Evolutionary conservation across 305 asterid genomes (phyloP).

Genomic region (Nicotiana rustica): DNA sequence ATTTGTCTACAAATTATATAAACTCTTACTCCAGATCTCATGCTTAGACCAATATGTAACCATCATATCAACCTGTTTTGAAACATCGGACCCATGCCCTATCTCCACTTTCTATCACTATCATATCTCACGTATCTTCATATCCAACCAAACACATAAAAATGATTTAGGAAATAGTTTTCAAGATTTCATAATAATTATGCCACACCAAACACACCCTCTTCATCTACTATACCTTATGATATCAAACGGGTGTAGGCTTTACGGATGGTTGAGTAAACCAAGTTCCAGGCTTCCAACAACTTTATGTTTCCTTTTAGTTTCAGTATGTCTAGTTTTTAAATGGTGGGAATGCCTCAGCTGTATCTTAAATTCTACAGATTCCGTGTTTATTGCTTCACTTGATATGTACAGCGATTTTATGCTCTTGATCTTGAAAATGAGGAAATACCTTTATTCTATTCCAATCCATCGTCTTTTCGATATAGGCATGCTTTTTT

Average conservation of each 20-base stretch:
- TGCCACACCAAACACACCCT: not conserved
- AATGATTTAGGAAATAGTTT: not conserved
- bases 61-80: not conserved
- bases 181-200: not conserved
- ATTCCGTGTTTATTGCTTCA: slow-evolving; percentile 20
- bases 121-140: not conserved
- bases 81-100: not conserved
- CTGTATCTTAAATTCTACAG: slow-evolving; percentile 26
- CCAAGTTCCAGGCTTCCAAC: not conserved
- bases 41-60: not conserved
- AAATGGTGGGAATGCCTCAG: not conserved
- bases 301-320: slow-evolving; percentile 10
- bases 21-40: slow-evolving; percentile 4
- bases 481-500: not conserved
- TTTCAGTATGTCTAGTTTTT: not conserved
- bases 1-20: not conserved
- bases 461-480: slow-evolving; percentile 12
- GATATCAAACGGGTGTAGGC: slow-evolving; percentile 14
- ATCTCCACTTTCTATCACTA: slow-evolving; percentile 12
- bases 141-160: not conserved
- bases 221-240: slow-evolving; percentile 19
- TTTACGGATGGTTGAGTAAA: not conserved
- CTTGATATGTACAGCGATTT: not conserved
- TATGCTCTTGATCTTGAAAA: slow-evolving; percentile 17
- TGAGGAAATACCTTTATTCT: slow-evolving; percentile 17